Evolutionary conservation across 2,329 filamentous ascomycete species (phyloP), one percentile per base, ranked within the genome.

Genomic region (Fusarium sp.): DNA sequence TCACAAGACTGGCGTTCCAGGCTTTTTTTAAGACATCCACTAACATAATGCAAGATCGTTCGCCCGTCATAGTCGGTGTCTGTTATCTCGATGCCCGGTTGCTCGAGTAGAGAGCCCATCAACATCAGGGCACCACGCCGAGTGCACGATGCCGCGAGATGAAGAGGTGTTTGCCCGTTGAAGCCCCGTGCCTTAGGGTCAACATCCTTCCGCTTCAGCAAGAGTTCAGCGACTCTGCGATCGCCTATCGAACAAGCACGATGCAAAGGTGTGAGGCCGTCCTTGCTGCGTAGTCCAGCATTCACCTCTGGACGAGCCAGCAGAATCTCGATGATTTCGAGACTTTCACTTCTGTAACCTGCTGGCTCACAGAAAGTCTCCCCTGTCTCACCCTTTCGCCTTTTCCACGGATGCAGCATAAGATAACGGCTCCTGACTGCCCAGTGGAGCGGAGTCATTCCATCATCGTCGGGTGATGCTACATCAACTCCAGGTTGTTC

Each of bases 121-220:
- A 66, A n/a, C 47, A 38, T 40, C 16, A 40, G 20, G 12, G 27
- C 47, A 49, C 40, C 12, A 15, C 8, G 20, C 20, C 16, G 44
- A 24, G 4, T 14, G 20, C 42, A 51, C 6, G 27, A 34, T 27
- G 49, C 34, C 56, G 61, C 38, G 4, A 63, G 22, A 12, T 72
- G 62, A 9, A 70, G 24, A 38, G 69, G 42, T 18, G 52, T 61
- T 42, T 56, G 58, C 9, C 58, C 52, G 29, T 40, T 27, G 6
- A 9, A 18, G 12, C 25, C 45, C 42, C 30, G 30, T n/a, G 51
- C 34, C 7, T 50, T 56, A 4, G 20, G 44, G 16, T 60, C 38
- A 22, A 67, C 47, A 38, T 63, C 55, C 3, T 45, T 27, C n/a
- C 58, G 52, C 10, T 46, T 42, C 5, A 72, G 55, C 24, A 68